Conservation (phyloP, 768 basidiomycete species). For the Lactarius quietus region DNA sequence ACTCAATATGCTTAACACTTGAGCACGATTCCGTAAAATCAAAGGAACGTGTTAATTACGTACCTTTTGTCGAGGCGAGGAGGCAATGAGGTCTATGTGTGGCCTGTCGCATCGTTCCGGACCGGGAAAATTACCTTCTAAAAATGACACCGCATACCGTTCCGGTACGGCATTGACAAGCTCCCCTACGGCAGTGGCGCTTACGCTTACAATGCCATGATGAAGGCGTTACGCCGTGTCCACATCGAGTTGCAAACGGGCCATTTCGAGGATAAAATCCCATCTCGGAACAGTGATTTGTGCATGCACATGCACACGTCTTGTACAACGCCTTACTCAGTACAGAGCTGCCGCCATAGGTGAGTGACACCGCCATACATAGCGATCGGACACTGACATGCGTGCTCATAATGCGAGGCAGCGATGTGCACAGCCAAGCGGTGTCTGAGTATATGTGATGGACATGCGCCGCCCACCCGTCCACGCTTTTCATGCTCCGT, state of each 20-base stretch:
- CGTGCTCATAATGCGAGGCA: background rate
- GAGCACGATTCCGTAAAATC: background rate
- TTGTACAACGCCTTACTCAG: background rate
- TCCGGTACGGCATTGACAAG: background rate
- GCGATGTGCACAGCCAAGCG: constrained; percentile 1
- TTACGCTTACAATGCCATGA: background rate
- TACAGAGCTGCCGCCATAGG: background rate
- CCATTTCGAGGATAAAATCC: background rate
- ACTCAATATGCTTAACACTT: no score
- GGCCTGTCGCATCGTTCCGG: no score
- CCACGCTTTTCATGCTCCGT: background rate
- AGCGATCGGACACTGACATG: background rate
- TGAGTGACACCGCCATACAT: background rate
- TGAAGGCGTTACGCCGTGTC: background rate
- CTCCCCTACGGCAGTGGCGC: background rate
- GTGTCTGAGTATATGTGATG: background rate
- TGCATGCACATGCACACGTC: no score
- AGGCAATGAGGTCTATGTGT: background rate
- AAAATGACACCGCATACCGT: background rate
- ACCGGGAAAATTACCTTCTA: background rate
- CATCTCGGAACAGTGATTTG: background rate
- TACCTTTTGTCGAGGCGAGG: background rate
- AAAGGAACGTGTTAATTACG: background rate
- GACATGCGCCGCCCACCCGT: background rate
- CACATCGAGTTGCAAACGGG: background rate